A percentile compares a stretch with the other conserved stretches of the same genome.
phyloP scores from a whole-genome alignment of 768 basidiomycete species.

The Naganishia vishniacii region DNA sequence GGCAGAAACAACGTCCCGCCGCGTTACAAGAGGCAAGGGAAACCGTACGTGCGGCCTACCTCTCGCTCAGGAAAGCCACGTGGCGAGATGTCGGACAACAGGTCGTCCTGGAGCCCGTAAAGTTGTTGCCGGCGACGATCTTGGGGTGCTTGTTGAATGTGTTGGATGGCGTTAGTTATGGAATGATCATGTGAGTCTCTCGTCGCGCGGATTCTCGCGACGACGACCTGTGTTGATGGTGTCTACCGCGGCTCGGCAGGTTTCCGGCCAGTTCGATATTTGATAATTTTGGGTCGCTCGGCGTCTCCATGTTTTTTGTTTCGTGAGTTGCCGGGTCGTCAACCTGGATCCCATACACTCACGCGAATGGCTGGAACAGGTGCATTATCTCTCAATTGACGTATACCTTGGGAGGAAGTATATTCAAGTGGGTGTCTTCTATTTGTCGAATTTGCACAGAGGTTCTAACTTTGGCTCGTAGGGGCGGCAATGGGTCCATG shows the following conservation, averaged over 20 bases:
- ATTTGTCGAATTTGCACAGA: neutral
- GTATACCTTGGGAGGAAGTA: constrained; percentile 79
- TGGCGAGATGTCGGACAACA: constrained; percentile 35
- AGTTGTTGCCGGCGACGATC: constrained; percentile 68
- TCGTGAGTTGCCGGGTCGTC: constrained; percentile 55
- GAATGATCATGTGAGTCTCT: constrained; percentile 58
- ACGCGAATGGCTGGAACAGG: too few species aligned
- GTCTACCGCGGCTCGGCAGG: constrained; percentile 54
- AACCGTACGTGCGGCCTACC: neutral
- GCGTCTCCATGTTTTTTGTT: constrained; percentile 93
- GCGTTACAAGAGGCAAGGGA: neutral
- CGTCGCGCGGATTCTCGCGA: neutral
- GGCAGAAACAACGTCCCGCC: neutral
- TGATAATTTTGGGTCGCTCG: constrained; percentile 70
- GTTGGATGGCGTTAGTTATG: constrained; percentile 91
- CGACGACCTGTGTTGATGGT: neutral
- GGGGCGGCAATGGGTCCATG: constrained; percentile 52
- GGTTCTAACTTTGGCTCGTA: neutral
- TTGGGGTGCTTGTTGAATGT: constrained; percentile 81
- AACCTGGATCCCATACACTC: too few species aligned
- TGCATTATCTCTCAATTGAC: constrained; percentile 74
- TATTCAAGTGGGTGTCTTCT: constrained; percentile 58
- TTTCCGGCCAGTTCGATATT: constrained; percentile 83
- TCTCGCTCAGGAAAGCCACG: constrained; percentile 32
- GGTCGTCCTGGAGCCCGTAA: constrained; percentile 40